Evolutionary conservation across 2,329 filamentous ascomycete genomes (phyloP), one percentile per base, ranked within the genome.

Genomic region (Tolypocladium amazonense): DNA sequence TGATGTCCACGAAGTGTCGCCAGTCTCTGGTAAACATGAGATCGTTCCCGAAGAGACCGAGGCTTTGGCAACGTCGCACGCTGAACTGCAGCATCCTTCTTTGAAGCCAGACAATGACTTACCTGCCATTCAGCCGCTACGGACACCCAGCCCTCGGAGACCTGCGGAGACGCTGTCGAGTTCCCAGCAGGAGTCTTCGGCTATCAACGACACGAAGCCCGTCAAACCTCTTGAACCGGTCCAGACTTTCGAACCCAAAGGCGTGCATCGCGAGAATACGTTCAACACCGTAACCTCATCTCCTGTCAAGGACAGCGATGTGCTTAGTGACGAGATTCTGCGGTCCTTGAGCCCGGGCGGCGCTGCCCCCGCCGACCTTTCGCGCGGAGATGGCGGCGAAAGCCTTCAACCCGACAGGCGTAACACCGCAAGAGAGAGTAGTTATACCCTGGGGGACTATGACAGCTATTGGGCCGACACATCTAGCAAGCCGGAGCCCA

Each of bases 301-400:
- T 0, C 79, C 84, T 37, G 77, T 86, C 61, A 83, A 87, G 64
- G 88, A 91, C 66, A 91, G 83, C 66, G 89, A 92, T 64, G 79
- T 82, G 59, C 71, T 92, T 55, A 81, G 85, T 35, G 87, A 90
- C 61, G 89, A 92, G 66, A 92, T 92, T 59, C 84, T 90, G 58
- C 84, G 83, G 60, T 88, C 85, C 50, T 76, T 92, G 2, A 86
- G 80, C 59, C 81, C 86, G 0, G 69, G 76, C 15, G 73, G 73
- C 18, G 60, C 61, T 20, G 63, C 54, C 37, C 52, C 66, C 43
- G 50, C 61, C 7, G 59, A 67, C 1, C 59, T 30, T 59, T 63
- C 35, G 59, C 61, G 23, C 11, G 45, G 14, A 11, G 62, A 60
- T 11, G 63, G 62, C 25, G 54, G 62, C 8, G 61, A 64, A 30